These are phyloP conservation scores for Lolium multiflorum DNA, from an alignment of 176 grass and related monocot species.

Conservation along the genomic window DNA sequence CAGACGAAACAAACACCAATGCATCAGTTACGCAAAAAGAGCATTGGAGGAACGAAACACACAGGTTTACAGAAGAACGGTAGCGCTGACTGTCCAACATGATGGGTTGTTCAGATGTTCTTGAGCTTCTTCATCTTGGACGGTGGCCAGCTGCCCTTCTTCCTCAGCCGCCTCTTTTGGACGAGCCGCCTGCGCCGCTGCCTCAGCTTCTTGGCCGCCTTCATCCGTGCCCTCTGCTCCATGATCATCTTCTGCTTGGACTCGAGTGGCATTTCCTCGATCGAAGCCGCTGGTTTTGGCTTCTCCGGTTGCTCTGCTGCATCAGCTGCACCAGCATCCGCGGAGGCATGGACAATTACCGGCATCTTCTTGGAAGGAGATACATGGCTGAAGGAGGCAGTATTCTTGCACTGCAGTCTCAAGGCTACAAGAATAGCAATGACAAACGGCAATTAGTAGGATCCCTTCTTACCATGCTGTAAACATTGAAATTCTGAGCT, in stretches of 20 bases:
- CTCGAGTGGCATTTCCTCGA: constrained; percentile 71
- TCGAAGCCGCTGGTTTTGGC: constrained; percentile 37
- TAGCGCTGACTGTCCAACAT: neutral
- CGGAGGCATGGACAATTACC: constrained; percentile 51
- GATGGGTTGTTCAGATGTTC: constrained; percentile 47
- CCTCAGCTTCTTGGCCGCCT: constrained; percentile 76
- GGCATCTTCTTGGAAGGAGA: constrained; percentile 49
- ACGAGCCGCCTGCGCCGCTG: constrained; percentile 71
- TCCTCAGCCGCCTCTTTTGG: constrained; percentile 82
- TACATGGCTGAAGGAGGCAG: constrained; percentile 22
- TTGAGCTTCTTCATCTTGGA: constrained; percentile 93
- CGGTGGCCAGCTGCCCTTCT: constrained; percentile 83
- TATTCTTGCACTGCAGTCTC: constrained; percentile 58
- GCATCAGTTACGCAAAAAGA: neutral
- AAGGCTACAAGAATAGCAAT: constrained; percentile 52
- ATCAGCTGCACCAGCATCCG: constrained; percentile 52
- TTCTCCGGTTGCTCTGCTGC: constrained; percentile 48
- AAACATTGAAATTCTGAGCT: neutral
- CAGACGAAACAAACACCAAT: constrained; percentile 2
- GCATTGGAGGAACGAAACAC: neutral
- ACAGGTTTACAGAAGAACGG: neutral
- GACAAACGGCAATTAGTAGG: constrained; percentile 1
- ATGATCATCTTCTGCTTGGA: constrained; percentile 76
- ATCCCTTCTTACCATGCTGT: neutral
- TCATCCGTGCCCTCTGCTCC: constrained; percentile 68